Evolutionary conservation across 306 rosid species (phyloP), one percentile per base, ranked within the genome.

Genomic region (Rosa persica): DNA sequence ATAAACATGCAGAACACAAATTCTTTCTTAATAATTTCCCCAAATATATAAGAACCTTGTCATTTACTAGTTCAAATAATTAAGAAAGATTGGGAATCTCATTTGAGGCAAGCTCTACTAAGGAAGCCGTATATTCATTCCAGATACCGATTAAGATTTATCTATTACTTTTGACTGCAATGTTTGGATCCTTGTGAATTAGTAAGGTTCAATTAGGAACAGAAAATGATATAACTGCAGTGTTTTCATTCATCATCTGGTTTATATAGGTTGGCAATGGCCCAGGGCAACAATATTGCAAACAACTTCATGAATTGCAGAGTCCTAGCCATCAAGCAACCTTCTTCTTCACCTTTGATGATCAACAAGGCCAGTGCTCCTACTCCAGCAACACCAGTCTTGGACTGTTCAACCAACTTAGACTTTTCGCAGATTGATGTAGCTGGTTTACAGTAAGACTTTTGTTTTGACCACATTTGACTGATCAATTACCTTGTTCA

Each of bases 381-480:
- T 23, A 6, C 75, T 17, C 25, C 73, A 47, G 62, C 82, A 70
- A 76, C 69, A 27, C 74, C 81, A 36, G 80, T 77, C 5, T 67
- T 86, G n/a, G 87, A 88, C 81, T 62, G 82, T 74, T 88, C 97
- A 81, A 83, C 85, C 82, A 89, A 75, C 89, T 38, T 94, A 86
- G 97, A 90, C 88, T 89, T 92, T 82, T 92, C 98, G 5, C 97
- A 87, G 54, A 89, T 92, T 51, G 79, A 92, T 61, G 62, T 92
- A 71, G 84, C 90, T 60, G 72, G 82, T 55, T 85, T 90, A 79
- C 76, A 80, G 98, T 94, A 84, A 87, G 95, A 65, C 75, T 66
- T 44, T 4, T 5, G 11, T n/a, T 58, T 13, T 34, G 10, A 34
- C 43, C 19, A 30, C 42, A 64, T 64, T 64, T 12, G n/a, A 13